Conservation (phyloP, 2,329 filamentous ascomycete species). For the Phyllosticta citribraziliensis region DNA sequence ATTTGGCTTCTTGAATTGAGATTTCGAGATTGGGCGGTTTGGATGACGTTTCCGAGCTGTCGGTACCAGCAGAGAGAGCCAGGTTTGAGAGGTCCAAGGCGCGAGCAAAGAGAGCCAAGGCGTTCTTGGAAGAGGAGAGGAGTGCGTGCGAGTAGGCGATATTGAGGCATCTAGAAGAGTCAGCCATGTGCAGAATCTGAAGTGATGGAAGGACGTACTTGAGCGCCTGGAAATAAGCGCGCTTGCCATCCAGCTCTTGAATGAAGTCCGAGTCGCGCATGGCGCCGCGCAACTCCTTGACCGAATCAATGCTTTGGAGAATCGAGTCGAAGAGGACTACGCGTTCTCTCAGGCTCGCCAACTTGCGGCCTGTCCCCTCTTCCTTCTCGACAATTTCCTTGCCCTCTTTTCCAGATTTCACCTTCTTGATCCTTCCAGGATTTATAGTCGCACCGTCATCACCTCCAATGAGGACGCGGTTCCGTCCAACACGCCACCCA, state of each 20-base stretch:
- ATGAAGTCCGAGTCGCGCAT: slow-evolving; percentile 72
- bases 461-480: slow-evolving; percentile 76
- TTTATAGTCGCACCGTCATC: slow-evolving; percentile 62
- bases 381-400: slow-evolving; percentile 42
- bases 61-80: slow-evolving; percentile 32
- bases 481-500: slow-evolving; percentile 88
- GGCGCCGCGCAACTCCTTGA: slow-evolving; percentile 82
- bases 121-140: slow-evolving; percentile 61
- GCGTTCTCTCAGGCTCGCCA: slow-evolving; percentile 74
- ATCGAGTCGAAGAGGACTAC: slow-evolving; percentile 86
- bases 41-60: slow-evolving; percentile 23
- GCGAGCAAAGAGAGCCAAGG: slow-evolving; percentile 73
- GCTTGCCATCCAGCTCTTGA: slow-evolving; percentile 66
- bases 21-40: slow-evolving; percentile 60
- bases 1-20: slow-evolving; percentile 45
- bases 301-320: slow-evolving; percentile 79
- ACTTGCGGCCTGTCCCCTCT: slow-evolving; percentile 62
- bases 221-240: slow-evolving; percentile 76
- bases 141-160: slow-evolving; percentile 78
- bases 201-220: slow-evolving; percentile 48
- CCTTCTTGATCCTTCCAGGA: slow-evolving; percentile 43
- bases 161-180: slow-evolving; percentile 55
- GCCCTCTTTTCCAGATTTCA: slow-evolving; percentile 31
- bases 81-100: slow-evolving; percentile 53
- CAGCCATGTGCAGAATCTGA: neutral